Evolutionary conservation across 768 basidiomycete species (phyloP), one percentile per base, ranked within the genome.

Genomic region (Scleroderma citrinum): DNA sequence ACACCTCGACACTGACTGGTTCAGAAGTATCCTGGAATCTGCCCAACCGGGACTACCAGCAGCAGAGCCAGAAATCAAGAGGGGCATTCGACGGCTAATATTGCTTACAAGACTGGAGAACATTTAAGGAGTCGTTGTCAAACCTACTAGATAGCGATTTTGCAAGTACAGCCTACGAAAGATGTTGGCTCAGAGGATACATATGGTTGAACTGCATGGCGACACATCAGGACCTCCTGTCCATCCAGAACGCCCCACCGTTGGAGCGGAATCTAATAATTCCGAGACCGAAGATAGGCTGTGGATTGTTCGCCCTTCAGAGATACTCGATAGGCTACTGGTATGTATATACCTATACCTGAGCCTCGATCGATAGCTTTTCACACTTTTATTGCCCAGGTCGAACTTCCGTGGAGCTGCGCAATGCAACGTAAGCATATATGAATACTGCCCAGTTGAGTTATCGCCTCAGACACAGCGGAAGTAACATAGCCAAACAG

Each of bases 171-270:
- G 5, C 74, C 82, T 56, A 63, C 90, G 20, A 76, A 75, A 51
- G 82, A 87, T 30, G 69, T 87, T 13, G 76, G 80, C 11, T 63
- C 70, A 2, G 82, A 83, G 42, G 87, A 89, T 53, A 75, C 6
- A 81, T 84, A 40, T 87, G 83, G 83, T 68, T 90, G 12, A 80
- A 77, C 47, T 82, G 80, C 10, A 80, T 89, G 76, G 70, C 80
- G 21, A 71, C 73, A 17, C 77, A 84, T 38, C 69, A 67, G 1
- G 76, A 79, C 47, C 64, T 89, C 13, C 59, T 73, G 38, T 57
- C 69, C 2, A 76, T 7, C 17, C 52, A 24, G 24, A 49, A 57
- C 43, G 56, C 48, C 23, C 63, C 54, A 17, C 20, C 43, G 5
- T 52, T 42, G 3, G 30, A 50, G 19, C 58, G 64, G 17, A 58